A percentile compares a stretch with the other conserved stretches of the same genome.
Conservation (phyloP, 148 eudicot genomes). For the Silene conica region DNA sequence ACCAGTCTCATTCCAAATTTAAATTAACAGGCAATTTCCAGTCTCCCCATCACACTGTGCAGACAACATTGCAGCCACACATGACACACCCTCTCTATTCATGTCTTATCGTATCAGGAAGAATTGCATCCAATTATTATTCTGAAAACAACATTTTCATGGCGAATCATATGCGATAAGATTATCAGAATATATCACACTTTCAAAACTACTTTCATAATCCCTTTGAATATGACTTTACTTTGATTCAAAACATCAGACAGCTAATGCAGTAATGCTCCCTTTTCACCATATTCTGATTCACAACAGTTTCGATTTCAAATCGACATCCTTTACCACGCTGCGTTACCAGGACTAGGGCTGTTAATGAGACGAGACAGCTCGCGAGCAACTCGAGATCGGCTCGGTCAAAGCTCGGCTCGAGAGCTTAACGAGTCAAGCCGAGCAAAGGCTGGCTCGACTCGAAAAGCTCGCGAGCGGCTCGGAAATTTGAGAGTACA, state of each 20-base stretch:
- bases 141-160: not conserved
- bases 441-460: too few species aligned
- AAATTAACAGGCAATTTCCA: too few species aligned
- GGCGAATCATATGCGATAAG: not conserved
- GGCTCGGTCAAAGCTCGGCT: too few species aligned
- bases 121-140: not conserved
- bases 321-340: too few species aligned
- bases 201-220: not conserved
- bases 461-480: too few species aligned
- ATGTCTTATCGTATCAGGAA: not conserved
- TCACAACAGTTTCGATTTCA: not conserved
- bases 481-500: too few species aligned
- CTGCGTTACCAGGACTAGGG: too few species aligned
- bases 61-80: not conserved
- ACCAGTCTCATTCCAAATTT: too few species aligned
- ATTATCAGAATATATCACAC: not conserved
- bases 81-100: constrained; percentile 1
- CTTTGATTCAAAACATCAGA: not conserved
- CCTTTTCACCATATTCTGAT: not conserved
- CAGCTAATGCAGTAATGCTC: not conserved
- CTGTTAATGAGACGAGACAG: too few species aligned
- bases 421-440: too few species aligned
- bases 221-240: not conserved
- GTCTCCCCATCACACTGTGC: too few species aligned
- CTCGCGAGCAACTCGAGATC: too few species aligned